These are phyloP conservation scores for Lithospermum erythrorhizon DNA, from an alignment of 257 asterid genomes.

Conservation along the genomic window DNA sequence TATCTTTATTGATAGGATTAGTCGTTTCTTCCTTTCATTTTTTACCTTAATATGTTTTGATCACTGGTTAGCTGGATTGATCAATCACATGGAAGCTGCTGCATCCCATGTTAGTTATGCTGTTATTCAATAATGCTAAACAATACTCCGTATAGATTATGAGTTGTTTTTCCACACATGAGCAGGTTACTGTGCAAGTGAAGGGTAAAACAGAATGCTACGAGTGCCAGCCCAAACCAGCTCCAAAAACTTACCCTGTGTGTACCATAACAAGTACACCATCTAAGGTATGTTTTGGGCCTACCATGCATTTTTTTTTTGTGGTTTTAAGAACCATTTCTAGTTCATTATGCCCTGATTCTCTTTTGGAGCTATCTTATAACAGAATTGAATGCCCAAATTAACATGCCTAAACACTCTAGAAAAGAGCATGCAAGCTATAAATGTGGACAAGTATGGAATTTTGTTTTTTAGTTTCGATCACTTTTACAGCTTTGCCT, in stretches of 20 bases:
- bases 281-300: constrained; percentile 56
- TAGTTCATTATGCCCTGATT: not conserved
- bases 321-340: not conserved
- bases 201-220: constrained; percentile 93
- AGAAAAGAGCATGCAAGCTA: too few species aligned
- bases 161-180: constrained; percentile 4
- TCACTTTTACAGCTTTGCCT: too few species aligned
- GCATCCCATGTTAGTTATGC: not conserved
- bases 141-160: not conserved
- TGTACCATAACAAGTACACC: constrained; percentile 98
- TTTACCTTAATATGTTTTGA: not conserved
- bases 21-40: not conserved
- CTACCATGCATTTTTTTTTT: not conserved
- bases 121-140: not conserved
- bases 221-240: constrained; percentile 96
- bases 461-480: too few species aligned
- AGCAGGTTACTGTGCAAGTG: constrained; percentile 87
- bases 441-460: too few species aligned
- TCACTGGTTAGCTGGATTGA: not conserved
- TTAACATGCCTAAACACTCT: too few species aligned
- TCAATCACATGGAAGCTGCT: not conserved
- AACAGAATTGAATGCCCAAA: not conserved
- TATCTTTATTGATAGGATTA: not conserved
- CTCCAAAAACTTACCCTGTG: constrained; percentile 97
- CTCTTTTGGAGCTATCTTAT: not conserved